phyloP scores from a whole-genome alignment of 306 rosid species.

The Adenanthera pavonina region DNA sequence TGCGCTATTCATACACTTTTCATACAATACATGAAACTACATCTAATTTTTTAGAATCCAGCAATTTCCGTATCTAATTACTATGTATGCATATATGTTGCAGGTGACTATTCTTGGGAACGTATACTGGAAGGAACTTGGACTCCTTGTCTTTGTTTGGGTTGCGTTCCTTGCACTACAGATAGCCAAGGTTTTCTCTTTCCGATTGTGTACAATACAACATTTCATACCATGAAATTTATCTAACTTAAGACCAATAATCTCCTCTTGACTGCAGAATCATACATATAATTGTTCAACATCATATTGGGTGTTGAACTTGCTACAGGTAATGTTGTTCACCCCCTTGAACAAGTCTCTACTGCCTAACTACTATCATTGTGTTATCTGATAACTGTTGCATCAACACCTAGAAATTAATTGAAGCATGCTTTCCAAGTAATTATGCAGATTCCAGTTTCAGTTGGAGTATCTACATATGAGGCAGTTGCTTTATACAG shows the following conservation, averaged over 20 bases:
- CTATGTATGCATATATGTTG: slow-evolving; percentile 32
- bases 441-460: slow-evolving; percentile 71
- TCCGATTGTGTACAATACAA: slow-evolving; percentile 14
- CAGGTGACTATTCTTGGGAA: slow-evolving; percentile 73
- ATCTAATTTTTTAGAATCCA: not conserved
- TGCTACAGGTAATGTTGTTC: slow-evolving; percentile 72
- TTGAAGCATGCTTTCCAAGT: slow-evolving; percentile 32
- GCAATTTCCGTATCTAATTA: slow-evolving; percentile 42
- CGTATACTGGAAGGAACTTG: slow-evolving; percentile 84
- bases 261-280: slow-evolving; percentile 51
- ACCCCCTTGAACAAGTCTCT: slow-evolving; percentile 6
- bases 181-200: slow-evolving; percentile 69
- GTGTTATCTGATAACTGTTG: not conserved
- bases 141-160: slow-evolving; percentile 93
- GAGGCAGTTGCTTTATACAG: slow-evolving; percentile 77
- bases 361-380: not conserved
- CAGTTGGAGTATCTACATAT: slow-evolving; percentile 71
- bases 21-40: too few species aligned
- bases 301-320: slow-evolving; percentile 75
- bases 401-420: not conserved
- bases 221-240: slow-evolving; percentile 14
- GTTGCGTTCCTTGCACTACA: slow-evolving; percentile 78
- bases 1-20: too few species aligned
- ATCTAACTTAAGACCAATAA: slow-evolving; percentile 28
- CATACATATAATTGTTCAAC: slow-evolving; percentile 66